Percentiles rank a stretch among this genome's conserved stretches.
phyloP scores from a whole-genome alignment of 257 asterid genomes.

The Nicotiana knightiana region DNA sequence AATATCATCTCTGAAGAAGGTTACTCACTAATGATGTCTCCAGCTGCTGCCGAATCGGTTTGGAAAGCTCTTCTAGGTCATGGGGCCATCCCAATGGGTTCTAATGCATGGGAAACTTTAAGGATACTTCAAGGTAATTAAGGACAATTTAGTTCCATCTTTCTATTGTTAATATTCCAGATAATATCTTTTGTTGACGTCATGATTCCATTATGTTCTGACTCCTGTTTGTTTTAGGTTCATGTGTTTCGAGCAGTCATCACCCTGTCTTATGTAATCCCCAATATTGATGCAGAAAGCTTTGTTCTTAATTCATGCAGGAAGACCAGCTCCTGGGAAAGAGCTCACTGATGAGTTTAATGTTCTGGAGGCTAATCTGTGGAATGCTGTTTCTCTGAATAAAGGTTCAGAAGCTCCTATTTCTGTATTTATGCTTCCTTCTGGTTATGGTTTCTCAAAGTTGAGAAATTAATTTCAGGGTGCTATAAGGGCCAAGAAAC shows the following conservation, averaged over 20 bases:
- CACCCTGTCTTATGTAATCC: background rate
- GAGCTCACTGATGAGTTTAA: constrained; percentile 88
- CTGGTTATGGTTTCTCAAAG: constrained; percentile 9
- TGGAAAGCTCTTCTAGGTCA: constrained; percentile 66
- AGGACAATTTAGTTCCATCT: background rate
- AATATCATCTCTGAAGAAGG: constrained; percentile 73
- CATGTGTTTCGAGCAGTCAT: background rate
- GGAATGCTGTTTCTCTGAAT: constrained; percentile 85
- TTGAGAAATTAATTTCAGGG: constrained; percentile 41
- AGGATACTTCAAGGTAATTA: constrained; percentile 78
- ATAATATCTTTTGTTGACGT: background rate
- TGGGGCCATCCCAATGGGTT: constrained; percentile 71
- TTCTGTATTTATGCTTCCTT: background rate
- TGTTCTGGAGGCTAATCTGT: constrained; percentile 90
- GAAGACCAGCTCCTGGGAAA: constrained; percentile 89
- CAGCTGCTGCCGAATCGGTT: constrained; percentile 51
- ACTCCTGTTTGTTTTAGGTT: background rate
- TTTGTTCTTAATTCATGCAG: constrained; percentile 36
- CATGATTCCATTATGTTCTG: background rate
- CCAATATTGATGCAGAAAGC: background rate
- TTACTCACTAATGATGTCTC: constrained; percentile 72
- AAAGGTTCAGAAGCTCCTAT: constrained; percentile 44
- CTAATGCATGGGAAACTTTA: constrained; percentile 82
- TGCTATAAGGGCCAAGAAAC: constrained; percentile 98
- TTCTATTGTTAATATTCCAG: background rate